phyloP scores from a whole-genome alignment of 2,329 filamentous ascomycete species.

The Fusarium coicis region DNA sequence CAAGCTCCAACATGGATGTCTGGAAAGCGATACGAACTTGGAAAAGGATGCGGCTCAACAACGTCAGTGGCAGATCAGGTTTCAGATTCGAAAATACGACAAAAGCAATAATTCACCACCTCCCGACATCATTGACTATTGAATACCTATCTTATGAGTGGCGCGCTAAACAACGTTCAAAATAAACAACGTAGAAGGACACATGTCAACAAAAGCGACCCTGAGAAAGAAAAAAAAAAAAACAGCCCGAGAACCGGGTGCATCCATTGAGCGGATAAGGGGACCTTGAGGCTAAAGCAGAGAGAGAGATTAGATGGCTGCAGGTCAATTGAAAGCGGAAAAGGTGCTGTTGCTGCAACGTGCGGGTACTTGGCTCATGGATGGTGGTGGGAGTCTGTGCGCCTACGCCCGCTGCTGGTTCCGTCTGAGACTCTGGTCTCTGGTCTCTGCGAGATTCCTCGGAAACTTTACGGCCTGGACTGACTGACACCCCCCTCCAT shows the following conservation, averaged over 20 bases:
- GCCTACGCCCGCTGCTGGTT: conserved; percentile 25
- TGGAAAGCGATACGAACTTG: not conserved
- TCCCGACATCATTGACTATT: not conserved
- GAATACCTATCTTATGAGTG: not conserved
- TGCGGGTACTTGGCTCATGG: conserved; percentile 15
- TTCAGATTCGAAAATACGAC: conserved; percentile 6
- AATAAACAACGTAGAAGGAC: not conserved
- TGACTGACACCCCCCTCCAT: conserved; percentile 2
- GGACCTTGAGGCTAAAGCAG: conserved; percentile 29
- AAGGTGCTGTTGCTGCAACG: conserved; percentile 26
- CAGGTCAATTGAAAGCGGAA: conserved; percentile 22
- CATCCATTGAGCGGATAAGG: conserved; percentile 22
- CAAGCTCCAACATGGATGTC: not conserved
- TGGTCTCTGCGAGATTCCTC: not conserved
- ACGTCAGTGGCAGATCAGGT: conserved; percentile 30
- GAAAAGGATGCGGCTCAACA: conserved; percentile 34
- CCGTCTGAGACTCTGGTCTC: conserved; percentile 4
- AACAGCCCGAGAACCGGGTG: conserved; percentile 33
- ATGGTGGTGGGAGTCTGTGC: conserved; percentile 37
- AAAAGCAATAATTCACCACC: not conserved
- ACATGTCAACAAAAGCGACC: conserved; percentile 1
- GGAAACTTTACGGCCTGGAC: conserved; percentile 7
- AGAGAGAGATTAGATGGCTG: conserved; percentile 29
- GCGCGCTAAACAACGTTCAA: conserved; percentile 9
- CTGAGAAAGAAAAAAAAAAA: not conserved